Percentiles rank a stretch among this genome's conserved stretches.
Evolutionary conservation across 73 alveolate genomes (phyloP).

Genomic region (Paramecium tetraurelia): DNA sequence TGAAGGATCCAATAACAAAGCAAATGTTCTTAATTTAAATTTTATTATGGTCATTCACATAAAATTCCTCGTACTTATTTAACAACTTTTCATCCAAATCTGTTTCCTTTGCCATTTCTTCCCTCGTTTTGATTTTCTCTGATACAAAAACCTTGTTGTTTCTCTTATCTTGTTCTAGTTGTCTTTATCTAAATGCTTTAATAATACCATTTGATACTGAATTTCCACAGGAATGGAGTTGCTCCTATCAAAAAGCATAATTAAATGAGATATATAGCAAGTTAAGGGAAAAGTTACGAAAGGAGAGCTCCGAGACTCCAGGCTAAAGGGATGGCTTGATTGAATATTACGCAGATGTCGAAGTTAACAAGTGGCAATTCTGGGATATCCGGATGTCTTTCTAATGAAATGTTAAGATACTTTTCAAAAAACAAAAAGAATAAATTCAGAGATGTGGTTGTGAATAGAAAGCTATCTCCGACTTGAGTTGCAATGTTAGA

Average conservation of each 20-base stretch:
- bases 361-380: slow-evolving; percentile 10
- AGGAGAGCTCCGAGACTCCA: background rate
- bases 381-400: slow-evolving; percentile 20
- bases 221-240: background rate
- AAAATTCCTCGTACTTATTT: background rate
- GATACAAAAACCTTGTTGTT: background rate
- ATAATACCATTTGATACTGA: background rate
- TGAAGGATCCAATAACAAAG: background rate
- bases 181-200: background rate
- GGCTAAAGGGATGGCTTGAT: background rate
- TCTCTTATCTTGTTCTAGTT: slow-evolving; percentile 10
- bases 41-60: background rate
- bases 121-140: background rate
- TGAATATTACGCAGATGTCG: background rate
- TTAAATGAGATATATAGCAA: background rate
- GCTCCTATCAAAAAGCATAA: background rate
- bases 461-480: background rate
- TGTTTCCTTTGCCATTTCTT: background rate
- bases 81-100: background rate
- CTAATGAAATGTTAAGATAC: background rate
- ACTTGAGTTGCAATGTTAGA: background rate
- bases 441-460: background rate
- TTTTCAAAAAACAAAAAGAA: background rate
- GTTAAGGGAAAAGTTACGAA: background rate
- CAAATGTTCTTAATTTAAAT: background rate